Evolutionary conservation across 352 stramenopile genomes (phyloP).

Genomic region (Phytophthora crassamura): DNA sequence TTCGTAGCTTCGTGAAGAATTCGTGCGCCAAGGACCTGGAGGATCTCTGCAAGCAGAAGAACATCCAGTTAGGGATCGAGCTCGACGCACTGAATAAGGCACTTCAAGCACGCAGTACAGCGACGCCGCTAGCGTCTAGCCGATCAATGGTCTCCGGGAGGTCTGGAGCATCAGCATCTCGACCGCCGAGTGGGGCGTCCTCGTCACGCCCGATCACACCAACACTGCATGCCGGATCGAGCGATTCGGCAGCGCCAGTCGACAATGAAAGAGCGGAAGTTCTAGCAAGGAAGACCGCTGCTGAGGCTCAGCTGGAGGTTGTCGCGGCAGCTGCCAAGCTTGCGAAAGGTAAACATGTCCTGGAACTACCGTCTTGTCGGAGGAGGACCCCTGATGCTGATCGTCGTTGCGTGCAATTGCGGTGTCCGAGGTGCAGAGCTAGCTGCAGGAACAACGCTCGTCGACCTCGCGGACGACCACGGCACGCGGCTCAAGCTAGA

Average conservation of each 20-base stretch:
- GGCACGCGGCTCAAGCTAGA: slow-evolving; percentile 58
- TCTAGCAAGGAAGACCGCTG: slow-evolving; percentile 41
- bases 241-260: not conserved
- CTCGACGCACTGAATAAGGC: slow-evolving; percentile 62
- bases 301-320: slow-evolving; percentile 63
- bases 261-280: slow-evolving; percentile 36
- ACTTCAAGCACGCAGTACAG: slow-evolving; percentile 22
- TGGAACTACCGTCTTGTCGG: not conserved
- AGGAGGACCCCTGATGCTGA: not conserved
- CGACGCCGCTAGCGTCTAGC: slow-evolving; percentile 16
- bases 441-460: slow-evolving; percentile 35
- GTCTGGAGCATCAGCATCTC: slow-evolving; percentile 14
- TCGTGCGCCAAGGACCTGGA: slow-evolving; percentile 72
- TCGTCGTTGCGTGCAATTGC: not conserved
- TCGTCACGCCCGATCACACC: slow-evolving; percentile 26
- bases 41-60: slow-evolving; percentile 79
- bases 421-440: slow-evolving; percentile 43
- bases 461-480: slow-evolving; percentile 64
- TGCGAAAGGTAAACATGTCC: slow-evolving; percentile 50
- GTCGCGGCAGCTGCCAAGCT: slow-evolving; percentile 51
- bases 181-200: slow-evolving; percentile 25
- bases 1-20: slow-evolving; percentile 76
- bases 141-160: slow-evolving; percentile 4
- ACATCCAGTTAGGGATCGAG: slow-evolving; percentile 78
- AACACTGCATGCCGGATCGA: slow-evolving; percentile 5